These are phyloP conservation scores for Globisporangium nagaii DNA, from an alignment of 352 stramenopile genomes.

Conservation along the genomic window DNA sequence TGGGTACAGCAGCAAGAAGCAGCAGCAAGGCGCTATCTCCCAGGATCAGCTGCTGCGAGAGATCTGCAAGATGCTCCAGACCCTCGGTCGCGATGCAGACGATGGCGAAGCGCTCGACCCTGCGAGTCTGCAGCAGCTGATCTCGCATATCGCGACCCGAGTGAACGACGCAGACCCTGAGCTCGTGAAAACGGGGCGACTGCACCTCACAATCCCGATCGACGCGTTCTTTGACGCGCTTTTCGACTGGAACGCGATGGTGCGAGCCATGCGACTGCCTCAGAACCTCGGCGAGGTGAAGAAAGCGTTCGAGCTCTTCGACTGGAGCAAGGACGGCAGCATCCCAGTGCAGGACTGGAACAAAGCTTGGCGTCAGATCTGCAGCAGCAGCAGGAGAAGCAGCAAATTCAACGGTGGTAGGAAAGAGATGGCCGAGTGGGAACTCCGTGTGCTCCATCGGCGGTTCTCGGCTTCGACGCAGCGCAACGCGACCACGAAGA, in stretches of 20 bases:
- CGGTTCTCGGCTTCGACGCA: conserved; percentile 25
- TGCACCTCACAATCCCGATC: conserved; percentile 18
- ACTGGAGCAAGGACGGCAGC: conserved; percentile 30
- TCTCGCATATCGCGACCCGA: neutral
- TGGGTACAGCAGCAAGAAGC: neutral
- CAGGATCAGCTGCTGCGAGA: conserved; percentile 8
- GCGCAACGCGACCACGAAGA: neutral
- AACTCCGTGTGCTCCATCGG: conserved; percentile 30
- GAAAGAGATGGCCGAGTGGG: conserved; percentile 28
- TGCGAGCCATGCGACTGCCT: conserved; percentile 19
- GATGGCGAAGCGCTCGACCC: neutral
- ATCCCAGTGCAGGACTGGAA: conserved; percentile 41
- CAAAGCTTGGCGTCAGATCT: conserved; percentile 35
- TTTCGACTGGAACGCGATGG: conserved; percentile 36
- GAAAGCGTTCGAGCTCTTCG: conserved; percentile 37
- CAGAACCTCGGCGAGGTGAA: conserved; percentile 40
- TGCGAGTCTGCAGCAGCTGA: conserved; percentile 2
- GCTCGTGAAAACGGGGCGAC: neutral
- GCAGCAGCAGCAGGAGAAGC: neutral
- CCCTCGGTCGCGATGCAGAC: neutral
- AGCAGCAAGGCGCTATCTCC: conserved; percentile 1
- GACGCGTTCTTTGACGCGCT: conserved; percentile 37
- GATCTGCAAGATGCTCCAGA: conserved; percentile 4
- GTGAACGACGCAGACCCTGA: conserved; percentile 1
- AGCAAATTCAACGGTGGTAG: neutral